Evolutionary conservation across 805 yeast genomes (phyloP).

Genomic region (Kodamaea neixiangensis): DNA sequence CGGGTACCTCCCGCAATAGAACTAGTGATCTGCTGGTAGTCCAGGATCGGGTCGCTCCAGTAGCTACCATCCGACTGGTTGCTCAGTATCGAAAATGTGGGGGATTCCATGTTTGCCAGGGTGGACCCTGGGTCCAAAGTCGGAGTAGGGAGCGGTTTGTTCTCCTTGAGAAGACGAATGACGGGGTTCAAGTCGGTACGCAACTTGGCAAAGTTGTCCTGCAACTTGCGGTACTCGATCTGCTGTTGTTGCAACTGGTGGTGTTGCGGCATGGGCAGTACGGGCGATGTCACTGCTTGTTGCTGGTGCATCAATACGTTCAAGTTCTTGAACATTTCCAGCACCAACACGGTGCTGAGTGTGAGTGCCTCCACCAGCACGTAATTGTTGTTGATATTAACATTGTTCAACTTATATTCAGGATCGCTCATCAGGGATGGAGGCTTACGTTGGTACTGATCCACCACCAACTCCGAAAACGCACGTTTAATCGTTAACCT

Average conservation of each 20-base stretch:
- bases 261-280: constrained; percentile 15
- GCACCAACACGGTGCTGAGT: constrained; percentile 36
- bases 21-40: constrained; percentile 9
- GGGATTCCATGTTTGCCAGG: constrained; percentile 23
- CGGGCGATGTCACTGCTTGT: constrained; percentile 5
- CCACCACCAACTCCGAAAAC: constrained; percentile 52
- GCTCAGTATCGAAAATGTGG: constrained; percentile 29
- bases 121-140: constrained; percentile 45
- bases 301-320: constrained; percentile 20
- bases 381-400: constrained; percentile 39
- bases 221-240: constrained; percentile 42
- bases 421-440: constrained; percentile 29
- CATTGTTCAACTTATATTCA: constrained; percentile 28
- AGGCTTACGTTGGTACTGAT: constrained; percentile 30
- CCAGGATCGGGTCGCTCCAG: constrained; percentile 12
- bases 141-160: constrained; percentile 69
- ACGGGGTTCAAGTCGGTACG: constrained; percentile 68
- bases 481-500: constrained; percentile 62
- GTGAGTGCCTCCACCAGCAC: constrained; percentile 38
- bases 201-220: constrained; percentile 56
- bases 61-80: constrained; percentile 13
- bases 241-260: constrained; percentile 18
- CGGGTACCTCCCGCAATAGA: neutral
- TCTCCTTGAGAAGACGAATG: constrained; percentile 60
- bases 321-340: constrained; percentile 35